Percentiles rank a stretch among this genome's conserved stretches.
Evolutionary conservation across 2,329 filamentous ascomycete species (phyloP).

Genomic region (Aspergillus aculeatus): DNA sequence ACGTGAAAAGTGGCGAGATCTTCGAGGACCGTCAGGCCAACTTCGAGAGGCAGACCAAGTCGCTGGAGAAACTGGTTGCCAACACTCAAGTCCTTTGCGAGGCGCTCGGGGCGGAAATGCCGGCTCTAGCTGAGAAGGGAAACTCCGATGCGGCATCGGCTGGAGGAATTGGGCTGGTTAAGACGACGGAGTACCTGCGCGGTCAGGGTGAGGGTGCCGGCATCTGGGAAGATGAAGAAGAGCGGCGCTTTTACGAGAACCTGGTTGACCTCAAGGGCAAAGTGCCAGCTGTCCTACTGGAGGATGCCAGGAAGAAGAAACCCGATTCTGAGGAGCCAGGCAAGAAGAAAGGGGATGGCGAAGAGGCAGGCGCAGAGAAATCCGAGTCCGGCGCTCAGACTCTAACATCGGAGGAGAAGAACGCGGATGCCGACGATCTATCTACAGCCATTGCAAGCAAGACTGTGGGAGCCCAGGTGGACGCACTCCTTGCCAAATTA

Average conservation of each 20-base stretch:
- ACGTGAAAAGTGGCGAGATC: conserved; percentile 96
- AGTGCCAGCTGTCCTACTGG: conserved; percentile 87
- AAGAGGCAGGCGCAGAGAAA: conserved; percentile 37
- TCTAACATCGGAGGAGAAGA: conserved; percentile 51
- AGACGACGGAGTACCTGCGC: conserved; percentile 87
- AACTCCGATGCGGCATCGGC: conserved; percentile 64
- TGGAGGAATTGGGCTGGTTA: conserved; percentile 86
- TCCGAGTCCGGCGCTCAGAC: conserved; percentile 37
- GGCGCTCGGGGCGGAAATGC: conserved; percentile 86
- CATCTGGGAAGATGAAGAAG: conserved; percentile 98
- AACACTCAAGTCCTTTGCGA: conserved; percentile 93
- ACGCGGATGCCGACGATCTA: conserved; percentile 68
- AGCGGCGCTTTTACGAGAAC: conserved; percentile 97
- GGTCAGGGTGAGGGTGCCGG: conserved; percentile 87
- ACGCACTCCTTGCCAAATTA: conserved; percentile 81
- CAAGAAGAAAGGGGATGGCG: conserved; percentile 67
- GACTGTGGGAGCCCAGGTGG: conserved; percentile 94
- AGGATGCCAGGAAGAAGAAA: conserved; percentile 95
- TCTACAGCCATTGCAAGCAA: conserved; percentile 97
- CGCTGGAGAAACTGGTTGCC: conserved; percentile 82
- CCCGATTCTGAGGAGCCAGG: conserved; percentile 75
- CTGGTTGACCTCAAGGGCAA: conserved; percentile 92
- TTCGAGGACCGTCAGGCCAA: conserved; percentile 96
- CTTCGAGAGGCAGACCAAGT: conserved; percentile 90
- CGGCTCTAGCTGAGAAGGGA: conserved; percentile 82